Evolutionary conservation across 352 stramenopile species (phyloP), one percentile per base, ranked within the genome.

Genomic region (Pythium brassicae): DNA sequence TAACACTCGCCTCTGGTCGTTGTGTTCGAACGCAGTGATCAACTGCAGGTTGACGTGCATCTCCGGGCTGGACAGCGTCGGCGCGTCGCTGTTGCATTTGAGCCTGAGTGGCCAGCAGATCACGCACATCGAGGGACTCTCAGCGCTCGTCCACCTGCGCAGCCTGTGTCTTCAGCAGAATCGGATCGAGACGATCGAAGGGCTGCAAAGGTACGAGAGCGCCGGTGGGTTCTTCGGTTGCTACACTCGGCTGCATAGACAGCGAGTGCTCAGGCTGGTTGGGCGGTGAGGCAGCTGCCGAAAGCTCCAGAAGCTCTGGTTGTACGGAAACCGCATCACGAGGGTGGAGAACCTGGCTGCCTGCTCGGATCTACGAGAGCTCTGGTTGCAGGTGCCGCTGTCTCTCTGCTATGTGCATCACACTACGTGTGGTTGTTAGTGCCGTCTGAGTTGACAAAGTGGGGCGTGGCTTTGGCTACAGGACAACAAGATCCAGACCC

Each of bases 141-240:
- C 62, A 23, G 53, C 68, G 26, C 66, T 96, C 22, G 74, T 76
- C 14, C 69, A 88, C 34, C 62, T 96, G 22, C 69, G 81, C 6
- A 62, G 77, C 55, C 56, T 96, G 3, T 92, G 84, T 59, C 66
- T 96, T 14, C 85, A 96, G 39, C 75, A 91, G 43, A 96, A 96
- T 61, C 60, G 44, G 19, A 93, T 97, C 40, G 56, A 71, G 42
- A 71, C 57, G 45, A 92, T 97, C 42, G 76, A 95, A 55, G 86
- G 83, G 0, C 64, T 97, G 8, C 66, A 87, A 27, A 69, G 67
- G 74, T 80, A 29, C 23, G 48, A 35, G 29, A 35, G 5, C 4
- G 5, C 9, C 5, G 29, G 5, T 43, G 2, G 1, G 17, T 43
- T 40, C 14, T 32, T 1, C 29, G 14, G 15, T 17, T 39, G 23